Evolutionary conservation across 345 rosid species (phyloP), one percentile per base, ranked within the genome.

Genomic region (Syzygium oleosum): DNA sequence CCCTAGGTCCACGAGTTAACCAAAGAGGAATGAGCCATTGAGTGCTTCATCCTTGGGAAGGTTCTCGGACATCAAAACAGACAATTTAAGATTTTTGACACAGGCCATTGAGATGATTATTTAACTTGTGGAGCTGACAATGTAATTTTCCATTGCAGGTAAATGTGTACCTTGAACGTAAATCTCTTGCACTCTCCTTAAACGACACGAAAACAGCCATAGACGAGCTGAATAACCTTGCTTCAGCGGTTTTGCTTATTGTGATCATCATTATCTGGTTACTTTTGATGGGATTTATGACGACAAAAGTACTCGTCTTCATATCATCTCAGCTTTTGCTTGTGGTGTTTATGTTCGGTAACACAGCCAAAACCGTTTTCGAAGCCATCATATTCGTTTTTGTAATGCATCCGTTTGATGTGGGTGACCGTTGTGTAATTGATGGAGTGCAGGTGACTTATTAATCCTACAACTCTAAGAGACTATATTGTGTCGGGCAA

Each of bases 331-430:
- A 95, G 86, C 90, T 95, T n/a, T 85, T 95, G 86, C 89, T 94
- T 5, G 90, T 87, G 58, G 94, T 51, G 12, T 95, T 94, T 88
- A 89, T 94, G 89, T 95, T 94, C 59, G 95, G 97, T 29, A 93
- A 94, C 89, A 91, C 93, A 1, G 94, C 92, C 86, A 96, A 87
- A 92, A 93, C 93, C 1, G 87, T 92, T 13, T 94, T 95, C 27
- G 97, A 95, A 87, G 95, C 98, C 88, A 93, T 96, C 88, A 91
- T 96, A 59, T 95, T 96, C 85, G 96, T 95, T 49, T 96, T 96
- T 79, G 92, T 95, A 86, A 94, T 95, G 96, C 98, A 95, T 86
- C 99, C 97, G 34, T 96, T 90, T 73, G 97, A 94, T 86, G 96
- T 96, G 2, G 98, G 98, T 4, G 98, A 95, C 73, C 95, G 97